Percentiles rank a stretch among this genome's conserved stretches.
These are phyloP conservation scores for Lactarius akahatsu DNA, from an alignment of 768 basidiomycete genomes.

Conservation along the genomic window DNA sequence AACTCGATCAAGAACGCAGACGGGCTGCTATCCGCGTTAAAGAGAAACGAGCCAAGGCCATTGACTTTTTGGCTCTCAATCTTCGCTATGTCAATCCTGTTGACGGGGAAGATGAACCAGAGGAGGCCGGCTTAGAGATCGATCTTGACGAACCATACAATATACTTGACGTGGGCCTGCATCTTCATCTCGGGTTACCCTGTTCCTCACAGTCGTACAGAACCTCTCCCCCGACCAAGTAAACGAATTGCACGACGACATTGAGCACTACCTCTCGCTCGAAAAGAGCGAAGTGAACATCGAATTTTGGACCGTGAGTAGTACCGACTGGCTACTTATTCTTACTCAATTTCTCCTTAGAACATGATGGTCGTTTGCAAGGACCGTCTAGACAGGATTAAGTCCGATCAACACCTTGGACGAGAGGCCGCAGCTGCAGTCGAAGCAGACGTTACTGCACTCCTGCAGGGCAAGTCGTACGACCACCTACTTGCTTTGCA, in stretches of 20 bases:
- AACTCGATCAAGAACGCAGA: conserved; percentile 88
- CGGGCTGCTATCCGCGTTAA: conserved; percentile 92
- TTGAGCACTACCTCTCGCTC: conserved; percentile 84
- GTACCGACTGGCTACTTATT: conserved; percentile 15
- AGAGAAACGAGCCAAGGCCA: conserved; percentile 97
- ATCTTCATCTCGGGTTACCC: background rate
- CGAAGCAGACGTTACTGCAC: conserved; percentile 75
- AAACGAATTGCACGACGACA: conserved; percentile 91
- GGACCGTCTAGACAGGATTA: conserved; percentile 79
- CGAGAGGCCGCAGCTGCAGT: conserved; percentile 75
- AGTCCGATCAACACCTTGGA: conserved; percentile 58
- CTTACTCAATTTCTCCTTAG: conserved; percentile 40
- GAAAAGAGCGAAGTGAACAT: conserved; percentile 84
- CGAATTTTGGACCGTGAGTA: conserved; percentile 93
- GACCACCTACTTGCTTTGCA: conserved; percentile 83
- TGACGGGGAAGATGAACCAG: conserved; percentile 63
- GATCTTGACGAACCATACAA: conserved; percentile 98
- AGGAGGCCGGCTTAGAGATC: conserved; percentile 91
- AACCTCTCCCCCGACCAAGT: conserved; percentile 86
- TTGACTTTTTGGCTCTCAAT: conserved; percentile 96
- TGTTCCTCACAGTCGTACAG: conserved; percentile 40
- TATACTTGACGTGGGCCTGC: conserved; percentile 82
- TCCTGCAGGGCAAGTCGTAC: conserved; percentile 83
- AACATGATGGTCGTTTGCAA: conserved; percentile 98
- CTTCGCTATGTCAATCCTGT: conserved; percentile 84